Conservation (phyloP, 2,329 filamentous ascomycete species). For the Xylariaceae sp. region DNA sequence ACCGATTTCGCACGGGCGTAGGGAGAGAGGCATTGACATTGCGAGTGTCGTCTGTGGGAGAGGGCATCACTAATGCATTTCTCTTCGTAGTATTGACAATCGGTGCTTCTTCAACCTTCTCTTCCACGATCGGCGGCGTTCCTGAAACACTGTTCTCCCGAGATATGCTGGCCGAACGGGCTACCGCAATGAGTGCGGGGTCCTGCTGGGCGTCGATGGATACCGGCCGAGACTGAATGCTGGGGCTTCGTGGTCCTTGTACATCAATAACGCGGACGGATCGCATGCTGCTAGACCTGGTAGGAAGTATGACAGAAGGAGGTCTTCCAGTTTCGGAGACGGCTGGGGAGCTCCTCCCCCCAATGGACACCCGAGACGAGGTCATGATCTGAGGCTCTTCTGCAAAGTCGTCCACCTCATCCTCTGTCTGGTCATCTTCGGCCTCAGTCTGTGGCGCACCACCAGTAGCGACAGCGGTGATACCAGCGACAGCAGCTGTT, state of each 20-base stretch:
- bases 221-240: slow-evolving; percentile 37
- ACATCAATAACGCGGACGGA: slow-evolving; percentile 54
- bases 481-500: slow-evolving; percentile 6
- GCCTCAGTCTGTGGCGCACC: slow-evolving; percentile 8
- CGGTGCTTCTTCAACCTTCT: slow-evolving; percentile 10
- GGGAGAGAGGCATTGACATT: slow-evolving; percentile 6
- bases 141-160: slow-evolving; percentile 31
- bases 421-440: slow-evolving; percentile 19
- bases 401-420: slow-evolving; percentile 45
- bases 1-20: slow-evolving; percentile 15
- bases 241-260: slow-evolving; percentile 42
- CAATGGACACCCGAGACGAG: slow-evolving; percentile 48
- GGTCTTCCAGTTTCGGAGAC: slow-evolving; percentile 38
- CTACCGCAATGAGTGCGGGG: slow-evolving; percentile 14
- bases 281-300: slow-evolving; percentile 41
- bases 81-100: slow-evolving; percentile 10
- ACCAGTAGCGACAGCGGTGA: slow-evolving; percentile 5
- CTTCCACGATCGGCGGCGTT: slow-evolving; percentile 34
- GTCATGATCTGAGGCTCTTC: slow-evolving; percentile 54
- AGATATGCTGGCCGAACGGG: slow-evolving; percentile 32
- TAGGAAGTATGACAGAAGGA: slow-evolving; percentile 28
- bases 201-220: slow-evolving; percentile 42
- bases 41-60: slow-evolving; percentile 7
- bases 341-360: slow-evolving; percentile 42
- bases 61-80: slow-evolving; percentile 7